Evolutionary conservation across 495 filamentous ascomycete genomes (phyloP).

Genomic region (Penicillium turbatum): DNA sequence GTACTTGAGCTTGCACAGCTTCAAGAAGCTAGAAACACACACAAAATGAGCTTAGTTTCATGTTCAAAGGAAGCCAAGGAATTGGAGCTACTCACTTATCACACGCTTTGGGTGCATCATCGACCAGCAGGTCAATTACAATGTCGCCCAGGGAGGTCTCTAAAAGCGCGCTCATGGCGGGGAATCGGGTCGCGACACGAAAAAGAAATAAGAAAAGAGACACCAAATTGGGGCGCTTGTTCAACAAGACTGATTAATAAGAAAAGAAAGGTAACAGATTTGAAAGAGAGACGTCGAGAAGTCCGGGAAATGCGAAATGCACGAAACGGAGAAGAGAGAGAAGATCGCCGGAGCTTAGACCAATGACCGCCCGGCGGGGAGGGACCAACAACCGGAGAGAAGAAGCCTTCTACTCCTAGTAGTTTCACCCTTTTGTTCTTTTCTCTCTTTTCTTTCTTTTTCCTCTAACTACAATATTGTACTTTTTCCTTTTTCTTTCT

Average conservation of each 20-base stretch:
- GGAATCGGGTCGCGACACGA: background rate
- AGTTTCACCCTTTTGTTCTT: background rate
- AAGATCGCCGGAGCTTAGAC: conserved; percentile 25
- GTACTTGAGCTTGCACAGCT: conserved; percentile 96
- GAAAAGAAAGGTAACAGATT: background rate
- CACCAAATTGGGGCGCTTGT: background rate
- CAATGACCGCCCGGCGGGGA: conserved; percentile 15
- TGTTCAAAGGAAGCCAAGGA: conserved; percentile 31
- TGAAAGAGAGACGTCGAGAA: conserved; percentile 5
- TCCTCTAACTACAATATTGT: no score
- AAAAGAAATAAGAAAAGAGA: background rate
- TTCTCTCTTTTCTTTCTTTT: background rate
- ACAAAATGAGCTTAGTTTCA: conserved; percentile 49
- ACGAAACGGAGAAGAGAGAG: background rate
- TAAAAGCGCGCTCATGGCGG: conserved; percentile 70
- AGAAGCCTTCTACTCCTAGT: background rate
- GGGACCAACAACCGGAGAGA: conserved; percentile 1
- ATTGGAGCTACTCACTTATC: conserved; percentile 66
- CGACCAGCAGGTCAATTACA: conserved; percentile 83
- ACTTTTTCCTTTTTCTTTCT: background rate
- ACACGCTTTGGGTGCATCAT: conserved; percentile 82
- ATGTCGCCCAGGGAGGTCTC: conserved; percentile 92
- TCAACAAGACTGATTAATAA: background rate
- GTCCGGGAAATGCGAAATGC: conserved; percentile 1
- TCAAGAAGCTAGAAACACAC: conserved; percentile 73